Evolutionary conservation across 2,329 filamentous ascomycete species (phyloP).

Genomic region (Colletotrichum brevisporum): DNA sequence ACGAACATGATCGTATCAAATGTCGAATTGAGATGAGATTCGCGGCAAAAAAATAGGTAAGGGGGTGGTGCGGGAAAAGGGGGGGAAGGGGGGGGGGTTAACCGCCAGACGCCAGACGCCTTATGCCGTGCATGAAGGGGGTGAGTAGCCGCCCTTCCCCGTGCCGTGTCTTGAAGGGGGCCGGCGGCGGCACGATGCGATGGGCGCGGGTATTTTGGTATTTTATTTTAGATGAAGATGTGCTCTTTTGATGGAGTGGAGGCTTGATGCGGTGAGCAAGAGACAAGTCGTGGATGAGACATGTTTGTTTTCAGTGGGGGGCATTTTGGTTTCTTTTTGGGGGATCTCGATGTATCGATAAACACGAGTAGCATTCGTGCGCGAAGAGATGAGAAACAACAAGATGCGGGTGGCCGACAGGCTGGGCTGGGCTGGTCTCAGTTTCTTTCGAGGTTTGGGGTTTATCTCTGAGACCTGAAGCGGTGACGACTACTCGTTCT

Average conservation of each 20-base stretch:
- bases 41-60: background rate
- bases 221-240: constrained; percentile 4
- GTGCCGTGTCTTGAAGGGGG: background rate
- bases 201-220: background rate
- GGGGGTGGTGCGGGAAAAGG: background rate
- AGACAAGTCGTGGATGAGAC: no score
- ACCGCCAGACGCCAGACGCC: background rate
- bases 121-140: no score
- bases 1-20: no score
- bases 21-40: background rate
- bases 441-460: no score
- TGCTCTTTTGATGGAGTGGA: background rate
- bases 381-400: no score
- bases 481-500: constrained; percentile 24
- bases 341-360: background rate
- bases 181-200: background rate
- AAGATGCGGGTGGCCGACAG: background rate
- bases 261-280: background rate
- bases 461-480: constrained; percentile 20
- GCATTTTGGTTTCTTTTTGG: background rate
- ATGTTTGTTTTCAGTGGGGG: no score
- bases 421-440: constrained; percentile 7
- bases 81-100: no score
- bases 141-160: no score
- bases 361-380: no score